Percentiles rank a stretch among this genome's conserved stretches.
phyloP scores from a whole-genome alignment of 2,329 filamentous ascomycete genomes.

The Penicillium sp. region DNA sequence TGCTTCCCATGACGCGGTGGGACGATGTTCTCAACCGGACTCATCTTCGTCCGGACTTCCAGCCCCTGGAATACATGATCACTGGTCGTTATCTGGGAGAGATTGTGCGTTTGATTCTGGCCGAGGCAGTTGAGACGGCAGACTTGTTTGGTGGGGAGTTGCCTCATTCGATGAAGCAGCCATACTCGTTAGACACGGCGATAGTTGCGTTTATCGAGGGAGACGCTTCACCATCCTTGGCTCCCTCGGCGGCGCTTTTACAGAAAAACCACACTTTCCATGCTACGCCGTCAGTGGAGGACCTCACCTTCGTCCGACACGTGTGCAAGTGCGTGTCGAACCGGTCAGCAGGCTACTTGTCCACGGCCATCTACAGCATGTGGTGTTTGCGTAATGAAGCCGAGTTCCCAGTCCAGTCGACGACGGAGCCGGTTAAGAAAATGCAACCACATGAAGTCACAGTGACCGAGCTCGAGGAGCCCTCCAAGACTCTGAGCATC shows the following conservation, averaged over 20 bases:
- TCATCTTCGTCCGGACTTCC: slow-evolving; percentile 59
- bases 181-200: slow-evolving; percentile 58
- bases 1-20: slow-evolving; percentile 59
- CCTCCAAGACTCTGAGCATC: slow-evolving; percentile 38
- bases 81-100: slow-evolving; percentile 63
- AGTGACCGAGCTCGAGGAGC: slow-evolving; percentile 28
- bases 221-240: slow-evolving; percentile 36
- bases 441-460: slow-evolving; percentile 29
- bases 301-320: slow-evolving; percentile 53
- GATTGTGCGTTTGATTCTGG: slow-evolving; percentile 57
- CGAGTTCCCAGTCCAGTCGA: slow-evolving; percentile 34
- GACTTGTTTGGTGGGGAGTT: slow-evolving; percentile 56
- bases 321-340: slow-evolving; percentile 53
- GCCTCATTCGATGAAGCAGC: slow-evolving; percentile 52
- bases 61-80: slow-evolving; percentile 62
- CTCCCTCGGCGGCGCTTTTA: slow-evolving; percentile 43
- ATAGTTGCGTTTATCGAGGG: slow-evolving; percentile 56
- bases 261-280: slow-evolving; percentile 50
- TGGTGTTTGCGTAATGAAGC: slow-evolving; percentile 53
- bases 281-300: slow-evolving; percentile 43
- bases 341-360: slow-evolving; percentile 60
- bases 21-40: slow-evolving; percentile 57
- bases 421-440: slow-evolving; percentile 15
- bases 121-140: slow-evolving; percentile 55
- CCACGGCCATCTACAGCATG: slow-evolving; percentile 59